Evolutionary conservation across 345 rosid species (phyloP).

Genomic region (Anastatica hierochuntica): DNA sequence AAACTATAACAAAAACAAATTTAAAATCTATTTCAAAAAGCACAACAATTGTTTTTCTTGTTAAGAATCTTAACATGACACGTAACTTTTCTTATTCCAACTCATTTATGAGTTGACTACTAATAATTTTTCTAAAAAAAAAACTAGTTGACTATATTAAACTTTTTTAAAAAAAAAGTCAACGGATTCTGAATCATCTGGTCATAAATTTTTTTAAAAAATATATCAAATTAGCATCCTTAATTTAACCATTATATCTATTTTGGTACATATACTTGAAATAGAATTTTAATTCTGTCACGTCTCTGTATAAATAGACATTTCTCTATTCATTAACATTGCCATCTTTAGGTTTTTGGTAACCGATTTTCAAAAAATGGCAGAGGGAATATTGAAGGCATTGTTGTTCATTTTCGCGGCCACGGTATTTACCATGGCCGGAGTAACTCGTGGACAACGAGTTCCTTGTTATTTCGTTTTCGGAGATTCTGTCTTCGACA

Average conservation of each 20-base stretch:
- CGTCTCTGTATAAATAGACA: slow-evolving; percentile 6
- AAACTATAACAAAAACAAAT: no score
- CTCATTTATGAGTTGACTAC: not conserved
- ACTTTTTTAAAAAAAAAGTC: no score
- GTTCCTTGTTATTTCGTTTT: slow-evolving; percentile 60
- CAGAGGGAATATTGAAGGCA: not conserved
- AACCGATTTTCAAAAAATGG: not conserved
- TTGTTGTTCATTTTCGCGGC: slow-evolving; percentile 2
- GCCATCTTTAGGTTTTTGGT: not conserved
- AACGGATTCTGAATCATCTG: no score
- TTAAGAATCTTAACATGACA: no score
- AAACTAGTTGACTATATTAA: no score
- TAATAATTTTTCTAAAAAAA: not conserved
- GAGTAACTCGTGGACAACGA: slow-evolving; percentile 13
- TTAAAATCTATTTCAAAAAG: no score
- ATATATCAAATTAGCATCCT: not conserved
- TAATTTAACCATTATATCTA: not conserved
- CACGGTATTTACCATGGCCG: slow-evolving; percentile 1
- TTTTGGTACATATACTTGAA: slow-evolving; percentile 5
- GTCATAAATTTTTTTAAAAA: no score
- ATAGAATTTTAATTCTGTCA: slow-evolving; percentile 4
- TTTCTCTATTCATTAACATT: slow-evolving; percentile 1
- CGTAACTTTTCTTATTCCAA: no score
- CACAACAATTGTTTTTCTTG: no score
- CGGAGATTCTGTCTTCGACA: slow-evolving; percentile 52